These are phyloP conservation scores for Rhizopogon salebrosus DNA, from an alignment of 768 basidiomycete species.

Conservation along the genomic window DNA sequence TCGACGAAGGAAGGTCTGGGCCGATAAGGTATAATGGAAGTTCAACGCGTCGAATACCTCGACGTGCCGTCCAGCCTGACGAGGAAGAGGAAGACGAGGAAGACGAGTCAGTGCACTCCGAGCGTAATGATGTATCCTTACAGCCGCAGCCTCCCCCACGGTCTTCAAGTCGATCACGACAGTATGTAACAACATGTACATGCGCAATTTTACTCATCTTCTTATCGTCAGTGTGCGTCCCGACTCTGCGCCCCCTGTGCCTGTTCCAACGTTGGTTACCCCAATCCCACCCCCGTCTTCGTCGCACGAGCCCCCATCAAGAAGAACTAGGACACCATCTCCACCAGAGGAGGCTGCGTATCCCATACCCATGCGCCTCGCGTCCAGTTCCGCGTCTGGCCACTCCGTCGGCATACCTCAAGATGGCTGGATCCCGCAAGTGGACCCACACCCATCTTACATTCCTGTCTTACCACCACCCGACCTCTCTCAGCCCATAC, in stretches of 20 bases:
- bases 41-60: conserved; percentile 10
- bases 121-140: conserved; percentile 15
- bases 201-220: conserved; percentile 1
- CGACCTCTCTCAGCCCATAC: conserved; percentile 10
- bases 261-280: conserved; percentile 13
- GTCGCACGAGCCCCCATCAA: conserved; percentile 11
- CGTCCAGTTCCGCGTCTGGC: conserved; percentile 5
- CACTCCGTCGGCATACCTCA: conserved; percentile 8
- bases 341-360: conserved; percentile 18
- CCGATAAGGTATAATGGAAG: conserved; percentile 4
- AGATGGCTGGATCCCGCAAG: conserved; percentile 26
- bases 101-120: conserved; percentile 10
- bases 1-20: conserved; percentile 22
- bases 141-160: conserved; percentile 9
- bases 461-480: conserved; percentile 20
- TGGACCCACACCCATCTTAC: conserved; percentile 21
- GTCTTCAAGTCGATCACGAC: conserved; percentile 10
- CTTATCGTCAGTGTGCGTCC: conserved; percentile 17
- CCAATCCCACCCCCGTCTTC: conserved; percentile 14
- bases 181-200: neutral
- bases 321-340: conserved; percentile 6
- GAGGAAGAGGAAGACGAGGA: conserved; percentile 11
- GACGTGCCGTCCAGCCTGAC: conserved; percentile 10
- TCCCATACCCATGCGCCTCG: conserved; percentile 23
- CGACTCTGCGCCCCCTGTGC: conserved; percentile 24